Evolutionary conservation across 306 rosid species (phyloP), one percentile per base, ranked within the genome.

Genomic region (Myrica gale): DNA sequence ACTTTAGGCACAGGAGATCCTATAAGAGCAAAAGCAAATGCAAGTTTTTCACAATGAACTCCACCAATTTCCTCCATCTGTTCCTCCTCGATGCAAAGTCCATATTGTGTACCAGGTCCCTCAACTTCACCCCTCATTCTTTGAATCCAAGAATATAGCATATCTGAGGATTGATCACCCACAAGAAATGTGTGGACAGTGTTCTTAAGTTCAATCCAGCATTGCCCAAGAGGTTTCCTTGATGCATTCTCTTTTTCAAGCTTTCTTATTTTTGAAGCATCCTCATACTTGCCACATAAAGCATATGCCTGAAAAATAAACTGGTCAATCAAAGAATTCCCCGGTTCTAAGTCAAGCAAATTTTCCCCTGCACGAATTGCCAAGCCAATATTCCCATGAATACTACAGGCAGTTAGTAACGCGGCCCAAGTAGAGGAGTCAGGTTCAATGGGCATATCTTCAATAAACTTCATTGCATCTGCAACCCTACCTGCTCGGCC

Each of bases 401-500:
- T 78, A 81, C 97, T 89, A 82, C 96, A 84, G 62, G 93, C 96
- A 3, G 97, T 89, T 10, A 95, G 86, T 74, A 95, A 72, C 68
- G 89, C 86, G 44, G 76, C 63, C 98, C 98, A 95, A 58, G 90
- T 82, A 47, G 88, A 85, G 48, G 84, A 85, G 65, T 88, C 89
- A 9, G 96, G 97, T 68, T 85, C 91, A 21, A 88, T 69, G 5
- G 97, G 96, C 98, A 95, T 88, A 75, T 84, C 76, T 74, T 85
- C 84, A 53, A 92, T 87, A 74, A 95, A 88, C 80, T 78, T 82
- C 85, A 89, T 62, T 69, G 97, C 96, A 79, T 90, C 96, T 12
- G 76, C 82, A 56, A 95, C 90, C 84, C 89, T 92, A 43, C 98
- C 97, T 1, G 97, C 80, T 74, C 93, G 98, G 45, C 98, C 92